Evolutionary conservation across 192 early-diverging fungal species (phyloP), one percentile per base, ranked within the genome.

Genomic region (Coemansia furcata): DNA sequence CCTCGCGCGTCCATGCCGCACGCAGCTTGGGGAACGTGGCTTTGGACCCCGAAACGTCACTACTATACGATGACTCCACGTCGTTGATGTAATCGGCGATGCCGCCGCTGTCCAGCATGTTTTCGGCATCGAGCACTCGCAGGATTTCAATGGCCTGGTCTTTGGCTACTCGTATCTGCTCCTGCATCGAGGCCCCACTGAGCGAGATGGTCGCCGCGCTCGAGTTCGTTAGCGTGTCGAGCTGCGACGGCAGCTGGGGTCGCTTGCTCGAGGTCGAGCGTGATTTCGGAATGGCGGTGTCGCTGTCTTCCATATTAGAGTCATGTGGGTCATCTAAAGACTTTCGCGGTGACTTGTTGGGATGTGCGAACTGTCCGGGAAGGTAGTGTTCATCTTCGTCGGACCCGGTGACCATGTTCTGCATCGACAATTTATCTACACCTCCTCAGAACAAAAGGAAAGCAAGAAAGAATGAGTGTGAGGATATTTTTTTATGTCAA

Each of bases 1-100:
- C 95, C 57, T 92, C 89, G 8, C 81, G 72, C 14, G 91, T 90
- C 95, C 95, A 96, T 21, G 80, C 72, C 6, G 86, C 77, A 29
- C 82, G 71, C 38, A 84, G 74, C 63, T 83, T 83, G 19, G 81
- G 81, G 49, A 79, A 76, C 0, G 66, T 69, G 23, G 73, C 38
- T 37, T 60, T 59, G 15, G 69, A 40, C 38, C 72, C 73, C 14
- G 35, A 33, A 14, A 39, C 30, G 32, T 83, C 73, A 52, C 67
- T 57, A 49, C 67, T 38, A 57, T 76, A 78, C 36, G 81, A 75
- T 1, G 70, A 63, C 57, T 83, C 67, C 15, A 79, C 73, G 60
- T 79, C 70, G 38, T 54, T 17, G 9, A 83, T 46, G 42, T 77
- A 83, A 23, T 73, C 62, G 38, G 6, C 11, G 10, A 76, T 36